Conservation (phyloP, 345 rosid species). For the Salix suchowensis region DNA sequence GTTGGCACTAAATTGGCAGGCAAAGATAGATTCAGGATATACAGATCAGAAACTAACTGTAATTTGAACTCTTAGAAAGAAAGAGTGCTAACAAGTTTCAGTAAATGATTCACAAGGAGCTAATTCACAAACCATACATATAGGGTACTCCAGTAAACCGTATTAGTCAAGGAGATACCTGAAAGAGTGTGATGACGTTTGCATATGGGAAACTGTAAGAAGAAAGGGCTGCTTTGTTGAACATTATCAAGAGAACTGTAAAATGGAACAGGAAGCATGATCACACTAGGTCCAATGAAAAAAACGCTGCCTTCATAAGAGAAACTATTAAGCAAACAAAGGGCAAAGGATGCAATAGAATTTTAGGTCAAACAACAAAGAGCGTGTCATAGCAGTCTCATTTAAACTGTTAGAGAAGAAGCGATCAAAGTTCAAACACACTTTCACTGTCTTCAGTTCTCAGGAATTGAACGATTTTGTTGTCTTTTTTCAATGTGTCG, state of each 20-base stretch:
- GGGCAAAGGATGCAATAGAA: not conserved
- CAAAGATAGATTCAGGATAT: not conserved
- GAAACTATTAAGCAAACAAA: not conserved
- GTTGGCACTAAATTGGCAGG: not conserved
- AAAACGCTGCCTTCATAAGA: not conserved
- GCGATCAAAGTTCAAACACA: too few relatives aligned
- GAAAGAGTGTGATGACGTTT: slow-evolving; percentile 64
- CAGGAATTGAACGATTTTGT: too few relatives aligned
- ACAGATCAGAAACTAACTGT: not conserved
- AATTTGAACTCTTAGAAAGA: not conserved
- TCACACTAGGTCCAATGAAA: not conserved
- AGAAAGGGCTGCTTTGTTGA: slow-evolving; percentile 75
- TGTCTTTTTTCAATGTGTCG: too few relatives aligned
- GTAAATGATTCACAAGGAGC: not conserved
- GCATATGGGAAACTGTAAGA: slow-evolving; percentile 54
- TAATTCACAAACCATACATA: not conserved
- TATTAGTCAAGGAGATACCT: slow-evolving; percentile 34
- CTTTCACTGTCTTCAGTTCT: too few relatives aligned
- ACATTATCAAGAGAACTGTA: slow-evolving; percentile 69
- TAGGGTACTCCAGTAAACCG: not conserved
- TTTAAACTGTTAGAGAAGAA: too few relatives aligned
- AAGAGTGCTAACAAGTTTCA: not conserved
- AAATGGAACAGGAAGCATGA: slow-evolving; percentile 8
- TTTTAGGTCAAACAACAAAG: too few relatives aligned
- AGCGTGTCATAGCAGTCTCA: too few relatives aligned